Conservation (phyloP, 2,329 filamentous ascomycete genomes). For the Gremmenia infestans region DNA sequence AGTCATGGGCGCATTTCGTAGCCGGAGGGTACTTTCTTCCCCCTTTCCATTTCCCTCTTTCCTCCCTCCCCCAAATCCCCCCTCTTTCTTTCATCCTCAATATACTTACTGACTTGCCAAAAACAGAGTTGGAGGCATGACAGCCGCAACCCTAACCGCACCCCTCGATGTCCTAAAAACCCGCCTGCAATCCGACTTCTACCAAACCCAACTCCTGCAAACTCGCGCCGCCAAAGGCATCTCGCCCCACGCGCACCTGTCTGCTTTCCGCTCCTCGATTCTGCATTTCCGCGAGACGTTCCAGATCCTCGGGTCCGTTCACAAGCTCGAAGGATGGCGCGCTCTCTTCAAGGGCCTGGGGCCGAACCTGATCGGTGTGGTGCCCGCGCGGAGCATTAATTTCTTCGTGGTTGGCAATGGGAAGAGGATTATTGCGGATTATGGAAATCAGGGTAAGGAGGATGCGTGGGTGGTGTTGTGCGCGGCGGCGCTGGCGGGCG, state of each 20-base stretch:
- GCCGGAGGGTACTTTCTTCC: constrained; percentile 69
- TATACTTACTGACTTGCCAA: constrained; percentile 11
- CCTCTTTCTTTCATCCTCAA: background rate
- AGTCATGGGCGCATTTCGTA: constrained; percentile 88
- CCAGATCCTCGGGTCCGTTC: constrained; percentile 77
- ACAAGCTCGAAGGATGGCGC: constrained; percentile 74
- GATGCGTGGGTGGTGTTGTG: constrained; percentile 72
- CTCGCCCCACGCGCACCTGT: constrained; percentile 51
- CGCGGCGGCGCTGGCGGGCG: constrained; percentile 71
- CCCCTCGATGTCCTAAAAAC: constrained; percentile 94
- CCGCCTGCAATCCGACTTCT: constrained; percentile 88
- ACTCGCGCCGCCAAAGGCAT: constrained; percentile 51
- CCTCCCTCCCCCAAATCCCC: background rate
- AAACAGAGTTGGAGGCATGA: constrained; percentile 78
- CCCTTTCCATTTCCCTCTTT: background rate
- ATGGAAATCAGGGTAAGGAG: constrained; percentile 66
- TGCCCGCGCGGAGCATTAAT: constrained; percentile 86
- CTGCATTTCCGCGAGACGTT: constrained; percentile 82
- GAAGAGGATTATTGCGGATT: constrained; percentile 73
- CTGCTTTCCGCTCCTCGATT: constrained; percentile 58
- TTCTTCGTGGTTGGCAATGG: constrained; percentile 93
- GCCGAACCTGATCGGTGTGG: constrained; percentile 83
- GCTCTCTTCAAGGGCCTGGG: constrained; percentile 91
- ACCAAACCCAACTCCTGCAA: constrained; percentile 74
- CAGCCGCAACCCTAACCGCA: constrained; percentile 84